phyloP scores from a whole-genome alignment of 2,329 filamentous ascomycete genomes.

The Xylariaceae sp. region DNA sequence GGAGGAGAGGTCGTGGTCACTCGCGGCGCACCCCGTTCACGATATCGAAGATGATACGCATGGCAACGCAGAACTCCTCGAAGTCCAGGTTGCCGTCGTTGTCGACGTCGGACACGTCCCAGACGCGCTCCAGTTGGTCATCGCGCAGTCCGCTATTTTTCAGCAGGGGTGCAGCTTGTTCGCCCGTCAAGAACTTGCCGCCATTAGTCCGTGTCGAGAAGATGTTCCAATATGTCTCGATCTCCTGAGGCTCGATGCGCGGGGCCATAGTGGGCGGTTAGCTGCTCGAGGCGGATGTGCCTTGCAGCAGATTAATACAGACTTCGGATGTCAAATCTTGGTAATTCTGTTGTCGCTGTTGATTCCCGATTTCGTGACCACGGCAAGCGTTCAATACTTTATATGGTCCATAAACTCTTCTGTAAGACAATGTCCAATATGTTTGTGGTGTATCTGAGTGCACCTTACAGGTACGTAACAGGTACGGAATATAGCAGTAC shows the following conservation, averaged over 20 bases:
- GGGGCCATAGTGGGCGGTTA: no score
- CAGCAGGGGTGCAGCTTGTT: slow-evolving; percentile 56
- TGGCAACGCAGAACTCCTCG: slow-evolving; percentile 98
- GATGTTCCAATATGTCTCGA: slow-evolving; percentile 63
- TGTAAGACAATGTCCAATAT: no score
- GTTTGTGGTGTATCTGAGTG: no score
- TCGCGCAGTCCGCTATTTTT: slow-evolving; percentile 60
- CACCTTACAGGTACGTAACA: no score
- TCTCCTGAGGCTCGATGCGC: slow-evolving; percentile 57
- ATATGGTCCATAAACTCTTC: no score
- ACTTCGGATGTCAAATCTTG: no score
- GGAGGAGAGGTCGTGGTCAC: neutral
- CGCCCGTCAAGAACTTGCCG: slow-evolving; percentile 54
- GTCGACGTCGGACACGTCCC: slow-evolving; percentile 96
- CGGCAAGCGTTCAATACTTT: no score
- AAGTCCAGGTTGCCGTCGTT: slow-evolving; percentile 97
- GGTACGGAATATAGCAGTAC: no score
- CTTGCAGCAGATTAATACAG: no score
- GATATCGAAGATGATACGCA: slow-evolving; percentile 95
- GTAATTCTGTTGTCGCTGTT: no score
- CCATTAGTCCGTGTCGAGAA: slow-evolving; percentile 55
- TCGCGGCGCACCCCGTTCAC: slow-evolving; percentile 85
- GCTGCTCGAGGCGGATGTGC: no score
- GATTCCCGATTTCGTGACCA: no score
- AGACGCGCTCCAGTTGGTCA: slow-evolving; percentile 88